Evolutionary conservation across 2,329 filamentous ascomycete genomes (phyloP), one percentile per base, ranked within the genome.

Genomic region (Ophiocordyceps australis): DNA sequence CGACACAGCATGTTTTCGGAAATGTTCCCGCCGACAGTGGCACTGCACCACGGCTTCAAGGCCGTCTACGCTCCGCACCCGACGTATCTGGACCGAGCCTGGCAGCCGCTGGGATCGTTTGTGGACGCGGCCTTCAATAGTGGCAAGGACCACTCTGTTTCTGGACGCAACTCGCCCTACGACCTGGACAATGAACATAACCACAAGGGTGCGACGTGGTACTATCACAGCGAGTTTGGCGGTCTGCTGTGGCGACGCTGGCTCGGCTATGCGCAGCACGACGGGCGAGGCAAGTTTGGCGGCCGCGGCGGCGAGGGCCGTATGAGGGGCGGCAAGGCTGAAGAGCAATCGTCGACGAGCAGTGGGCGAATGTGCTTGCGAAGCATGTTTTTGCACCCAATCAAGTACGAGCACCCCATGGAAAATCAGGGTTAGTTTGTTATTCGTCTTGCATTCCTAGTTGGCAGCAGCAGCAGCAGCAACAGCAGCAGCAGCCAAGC

Each of bases 61-160:
- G 78, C 75, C 14, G 73, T 80, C 1, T 80, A 74, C 39, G 80
- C 76, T 1, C 82, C 82, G 0, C 82, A 92, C 35, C 78, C 82
- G 0, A 69, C 89, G 23, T 89, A 73, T 47, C 54, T 81, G 9
- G 81, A 89, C 46, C 68, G 81, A 13, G 60, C 65, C 22, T 92
- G 82, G 82, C 55, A 59, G 5, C 71, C 74, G 0, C 55, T 65
- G 4, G 58, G 60, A 10, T 38, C 37, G 18, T 74, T 77, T 32
- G 61, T 79, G 4, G 77, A 83, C 34, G 59, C 58, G n/a, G 68
- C 78, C 7, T 86, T 91, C 58, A 91, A 92, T 41, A 73, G 67
- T 16, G 75, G 76, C 14, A 56, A 64, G n/a, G 67, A 75, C 37
- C 70, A 71, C 33, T 71, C 65, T 2, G 63, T 71, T 0, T 66